Evolutionary conservation across 2,329 filamentous ascomycete species (phyloP).

Genomic region (Ceratocystis eucalypticola): DNA sequence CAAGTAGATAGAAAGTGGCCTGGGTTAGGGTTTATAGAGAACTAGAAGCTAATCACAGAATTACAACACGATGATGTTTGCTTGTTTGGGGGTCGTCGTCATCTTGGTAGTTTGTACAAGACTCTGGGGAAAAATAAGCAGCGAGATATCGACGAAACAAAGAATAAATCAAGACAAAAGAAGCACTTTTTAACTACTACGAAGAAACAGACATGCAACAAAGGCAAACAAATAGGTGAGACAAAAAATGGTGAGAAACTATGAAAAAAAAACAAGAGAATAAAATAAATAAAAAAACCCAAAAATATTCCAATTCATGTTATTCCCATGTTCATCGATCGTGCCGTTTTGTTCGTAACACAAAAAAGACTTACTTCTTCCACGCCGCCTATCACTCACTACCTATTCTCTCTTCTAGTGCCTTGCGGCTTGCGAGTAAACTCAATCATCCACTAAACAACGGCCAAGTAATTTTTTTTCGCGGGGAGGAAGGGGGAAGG

Average conservation of each 20-base stretch:
- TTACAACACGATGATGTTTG: background rate
- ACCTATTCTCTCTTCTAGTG: background rate
- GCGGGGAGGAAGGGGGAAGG: background rate
- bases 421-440: background rate
- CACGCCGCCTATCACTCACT: background rate
- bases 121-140: slow-evolving; percentile 4
- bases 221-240: background rate
- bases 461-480: background rate
- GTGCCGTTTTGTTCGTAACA: background rate
- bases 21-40: background rate
- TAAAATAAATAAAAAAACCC: background rate
- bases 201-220: background rate
- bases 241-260: background rate
- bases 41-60: background rate
- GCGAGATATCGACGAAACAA: background rate
- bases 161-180: background rate
- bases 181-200: background rate
- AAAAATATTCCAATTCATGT: background rate
- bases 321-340: slow-evolving; percentile 1
- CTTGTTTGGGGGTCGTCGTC: background rate
- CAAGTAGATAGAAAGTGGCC: background rate
- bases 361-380: background rate
- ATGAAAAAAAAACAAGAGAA: background rate
- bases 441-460: no score
- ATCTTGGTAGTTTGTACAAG: background rate